Conservation (phyloP, 176 grass and related monocot species). For the Avena insularis region DNA sequence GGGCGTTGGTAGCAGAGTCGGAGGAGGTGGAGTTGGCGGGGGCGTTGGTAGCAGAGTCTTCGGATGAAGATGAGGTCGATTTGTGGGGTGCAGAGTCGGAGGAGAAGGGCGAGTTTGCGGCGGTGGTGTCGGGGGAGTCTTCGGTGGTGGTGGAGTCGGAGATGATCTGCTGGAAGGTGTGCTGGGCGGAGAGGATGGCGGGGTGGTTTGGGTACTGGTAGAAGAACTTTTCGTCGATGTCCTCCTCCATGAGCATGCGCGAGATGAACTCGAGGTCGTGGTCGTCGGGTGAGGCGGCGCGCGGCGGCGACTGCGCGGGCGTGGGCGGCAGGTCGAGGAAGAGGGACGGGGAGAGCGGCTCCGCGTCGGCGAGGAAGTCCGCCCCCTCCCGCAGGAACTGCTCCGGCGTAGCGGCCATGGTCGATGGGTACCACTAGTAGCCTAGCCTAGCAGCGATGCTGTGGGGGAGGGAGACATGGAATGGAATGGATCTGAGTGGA, state of each 20-base stretch:
- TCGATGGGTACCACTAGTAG: not conserved
- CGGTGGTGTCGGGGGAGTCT: not conserved
- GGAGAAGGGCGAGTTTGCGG: no score
- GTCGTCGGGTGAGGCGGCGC: conserved; percentile 48
- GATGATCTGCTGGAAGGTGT: conserved; percentile 58
- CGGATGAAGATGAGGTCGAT: not conserved
- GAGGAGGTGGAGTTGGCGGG: not conserved
- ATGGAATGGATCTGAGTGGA: not conserved
- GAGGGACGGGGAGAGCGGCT: conserved; percentile 53
- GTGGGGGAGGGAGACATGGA: conserved; percentile 22
- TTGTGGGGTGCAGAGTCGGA: not conserved
- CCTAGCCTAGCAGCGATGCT: not conserved
- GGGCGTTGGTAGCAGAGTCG: not conserved
- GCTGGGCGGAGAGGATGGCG: conserved; percentile 52
- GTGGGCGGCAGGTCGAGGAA: conserved; percentile 58
- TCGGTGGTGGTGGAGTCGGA: conserved; percentile 7
- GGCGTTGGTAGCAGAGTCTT: not conserved
- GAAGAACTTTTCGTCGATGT: conserved; percentile 67
- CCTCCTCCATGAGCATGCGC: conserved; percentile 80
- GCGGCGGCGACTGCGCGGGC: conserved; percentile 30
- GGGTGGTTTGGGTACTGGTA: conserved; percentile 61
- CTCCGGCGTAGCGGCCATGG: conserved; percentile 45
- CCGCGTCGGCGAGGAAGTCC: conserved; percentile 30
- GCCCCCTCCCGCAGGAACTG: conserved; percentile 25
- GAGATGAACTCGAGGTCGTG: conserved; percentile 72